A percentile compares a stretch with the other conserved stretches of the same genome.
Conservation (phyloP, 306 rosid species). For the Sophora flavescens region DNA sequence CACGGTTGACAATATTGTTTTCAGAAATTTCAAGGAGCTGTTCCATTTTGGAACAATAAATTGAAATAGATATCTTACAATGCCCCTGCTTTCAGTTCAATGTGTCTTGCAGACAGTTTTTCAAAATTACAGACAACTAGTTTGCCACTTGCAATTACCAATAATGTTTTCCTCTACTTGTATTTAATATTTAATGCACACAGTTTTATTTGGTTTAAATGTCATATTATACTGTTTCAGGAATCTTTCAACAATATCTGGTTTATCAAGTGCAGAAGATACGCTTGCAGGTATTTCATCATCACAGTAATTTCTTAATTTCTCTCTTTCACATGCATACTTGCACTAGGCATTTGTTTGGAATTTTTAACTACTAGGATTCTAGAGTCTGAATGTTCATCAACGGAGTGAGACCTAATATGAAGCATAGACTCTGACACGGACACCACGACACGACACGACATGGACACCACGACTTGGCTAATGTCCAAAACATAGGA, state of each 20-base stretch:
- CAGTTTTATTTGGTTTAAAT: conserved; percentile 30
- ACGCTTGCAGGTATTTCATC: conserved; percentile 78
- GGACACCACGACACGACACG: no score
- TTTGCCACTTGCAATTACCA: not conserved
- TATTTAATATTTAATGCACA: conserved; percentile 4
- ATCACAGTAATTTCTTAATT: conserved; percentile 17
- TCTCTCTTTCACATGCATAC: conserved; percentile 14
- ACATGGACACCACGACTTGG: no score
- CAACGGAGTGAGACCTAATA: conserved; percentile 20
- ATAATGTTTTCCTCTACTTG: not conserved
- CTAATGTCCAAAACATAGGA: no score
- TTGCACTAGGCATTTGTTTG: not conserved
- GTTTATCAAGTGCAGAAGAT: conserved; percentile 97
- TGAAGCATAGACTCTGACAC: no score
- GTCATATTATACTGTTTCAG: conserved; percentile 57
- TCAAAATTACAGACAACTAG: not conserved
- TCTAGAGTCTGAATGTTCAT: not conserved
- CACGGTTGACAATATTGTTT: conserved; percentile 1
- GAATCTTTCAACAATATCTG: conserved; percentile 92
- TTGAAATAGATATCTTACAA: not conserved
- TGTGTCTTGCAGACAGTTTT: conserved; percentile 2
- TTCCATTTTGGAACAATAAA: conserved; percentile 4
- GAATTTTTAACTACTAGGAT: not conserved
- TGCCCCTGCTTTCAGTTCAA: conserved; percentile 8
- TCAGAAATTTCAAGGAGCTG: conserved; percentile 12